Conservation (phyloP, 495 filamentous ascomycete species). For the Staphylotrichum longicolle region DNA sequence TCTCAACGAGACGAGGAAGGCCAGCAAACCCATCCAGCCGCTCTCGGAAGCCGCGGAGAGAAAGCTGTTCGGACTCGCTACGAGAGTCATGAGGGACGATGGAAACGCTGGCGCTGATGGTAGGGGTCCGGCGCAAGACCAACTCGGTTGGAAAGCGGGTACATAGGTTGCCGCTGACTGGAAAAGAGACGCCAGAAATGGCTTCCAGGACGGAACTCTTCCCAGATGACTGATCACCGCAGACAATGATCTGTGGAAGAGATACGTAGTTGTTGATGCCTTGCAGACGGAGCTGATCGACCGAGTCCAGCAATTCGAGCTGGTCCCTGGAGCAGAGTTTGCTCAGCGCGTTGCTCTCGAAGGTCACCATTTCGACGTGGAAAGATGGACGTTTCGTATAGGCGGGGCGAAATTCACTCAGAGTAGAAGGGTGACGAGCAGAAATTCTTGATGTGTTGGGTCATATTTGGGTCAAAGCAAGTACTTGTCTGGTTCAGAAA, state of each 20-base stretch:
- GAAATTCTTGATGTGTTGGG: no score
- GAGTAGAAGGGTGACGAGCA: no score
- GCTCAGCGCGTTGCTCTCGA: constrained; percentile 24
- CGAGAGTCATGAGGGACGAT: constrained; percentile 43
- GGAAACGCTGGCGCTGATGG: constrained; percentile 41
- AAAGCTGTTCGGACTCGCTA: constrained; percentile 26
- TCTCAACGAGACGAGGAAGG: constrained; percentile 44
- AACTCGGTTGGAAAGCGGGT: constrained; percentile 67
- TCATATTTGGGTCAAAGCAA: no score
- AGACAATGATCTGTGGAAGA: constrained; percentile 65
- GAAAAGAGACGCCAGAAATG: constrained; percentile 68
- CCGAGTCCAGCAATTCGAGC: constrained; percentile 50
- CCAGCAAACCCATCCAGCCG: constrained; percentile 35
- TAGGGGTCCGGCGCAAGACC: constrained; percentile 44
- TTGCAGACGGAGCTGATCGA: constrained; percentile 56
- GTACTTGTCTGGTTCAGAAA: no score
- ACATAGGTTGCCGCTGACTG: constrained; percentile 58
- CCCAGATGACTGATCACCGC: constrained; percentile 62
- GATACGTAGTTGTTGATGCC: constrained; percentile 56
- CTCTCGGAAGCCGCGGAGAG: constrained; percentile 27
- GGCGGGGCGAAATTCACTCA: no score
- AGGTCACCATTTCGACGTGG: constrained; percentile 7
- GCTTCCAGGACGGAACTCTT: constrained; percentile 74
- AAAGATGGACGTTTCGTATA: no score
- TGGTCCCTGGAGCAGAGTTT: constrained; percentile 42